Conservation (phyloP, 2,329 filamentous ascomycete genomes). For the Ceratocystis eucalypticola region DNA sequence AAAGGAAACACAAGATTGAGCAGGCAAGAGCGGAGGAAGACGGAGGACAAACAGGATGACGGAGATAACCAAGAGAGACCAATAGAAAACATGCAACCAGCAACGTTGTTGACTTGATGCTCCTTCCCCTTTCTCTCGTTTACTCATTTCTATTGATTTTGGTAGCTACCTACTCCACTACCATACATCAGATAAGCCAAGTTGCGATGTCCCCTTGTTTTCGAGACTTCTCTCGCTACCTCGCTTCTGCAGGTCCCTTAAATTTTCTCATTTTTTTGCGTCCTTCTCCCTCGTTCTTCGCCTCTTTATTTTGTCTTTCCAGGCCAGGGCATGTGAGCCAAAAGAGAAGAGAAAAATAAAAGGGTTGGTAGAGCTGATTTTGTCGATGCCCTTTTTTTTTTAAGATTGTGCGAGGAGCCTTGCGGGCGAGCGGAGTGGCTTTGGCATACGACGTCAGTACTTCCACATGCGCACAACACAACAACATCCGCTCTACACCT, state of each 20-base stretch:
- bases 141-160: not conserved
- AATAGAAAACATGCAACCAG: not conserved
- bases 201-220: not conserved
- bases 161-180: not conserved
- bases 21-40: not conserved
- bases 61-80: not conserved
- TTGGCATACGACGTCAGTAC: not conserved
- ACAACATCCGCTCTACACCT: too few species aligned
- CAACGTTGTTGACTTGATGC: not conserved
- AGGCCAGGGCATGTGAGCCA: too few species aligned
- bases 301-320: not conserved
- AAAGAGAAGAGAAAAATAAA: too few species aligned
- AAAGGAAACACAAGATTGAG: not conserved
- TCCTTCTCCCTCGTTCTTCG: not conserved
- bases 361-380: not conserved
- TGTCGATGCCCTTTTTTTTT: not conserved
- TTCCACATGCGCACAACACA: not conserved
- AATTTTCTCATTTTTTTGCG: not conserved
- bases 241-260: constrained; percentile 7
- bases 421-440: not conserved
- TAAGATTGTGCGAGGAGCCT: not conserved
- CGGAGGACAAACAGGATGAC: not conserved
- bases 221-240: not conserved
- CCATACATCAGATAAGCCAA: not conserved
- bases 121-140: too few species aligned